Conservation (phyloP, 176 grass and related monocot species). For the Phragmites australis region DNA sequence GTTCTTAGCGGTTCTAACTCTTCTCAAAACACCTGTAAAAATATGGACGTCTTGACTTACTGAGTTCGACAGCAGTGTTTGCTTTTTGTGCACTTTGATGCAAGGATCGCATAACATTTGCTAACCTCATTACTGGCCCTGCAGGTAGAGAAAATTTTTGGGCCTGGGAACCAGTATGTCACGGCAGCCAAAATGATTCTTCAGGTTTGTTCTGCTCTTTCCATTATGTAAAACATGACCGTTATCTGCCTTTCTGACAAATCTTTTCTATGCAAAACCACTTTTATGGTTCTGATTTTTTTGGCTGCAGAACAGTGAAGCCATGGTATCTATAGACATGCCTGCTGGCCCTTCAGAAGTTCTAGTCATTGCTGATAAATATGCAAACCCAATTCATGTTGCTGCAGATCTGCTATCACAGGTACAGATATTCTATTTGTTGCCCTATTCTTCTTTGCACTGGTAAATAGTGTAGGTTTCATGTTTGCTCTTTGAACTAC, state of each 20-base stretch:
- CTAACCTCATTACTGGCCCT: not conserved
- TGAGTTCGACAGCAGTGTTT: not conserved
- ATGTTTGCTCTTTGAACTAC: not conserved
- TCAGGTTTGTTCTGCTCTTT: slow-evolving; percentile 59
- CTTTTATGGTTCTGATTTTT: slow-evolving; percentile 28
- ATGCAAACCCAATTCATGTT: slow-evolving; percentile 82
- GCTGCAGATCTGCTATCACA: slow-evolving; percentile 96
- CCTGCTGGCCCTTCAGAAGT: slow-evolving; percentile 96
- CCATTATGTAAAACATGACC: not conserved
- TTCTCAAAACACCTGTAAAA: not conserved
- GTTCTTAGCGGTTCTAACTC: slow-evolving; percentile 4
- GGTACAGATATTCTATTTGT: slow-evolving; percentile 46
- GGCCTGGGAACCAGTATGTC: slow-evolving; percentile 97
- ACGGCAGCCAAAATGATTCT: slow-evolving; percentile 99
- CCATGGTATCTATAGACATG: slow-evolving; percentile 98
- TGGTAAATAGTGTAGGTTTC: not conserved
- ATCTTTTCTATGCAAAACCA: not conserved
- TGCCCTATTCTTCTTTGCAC: not conserved
- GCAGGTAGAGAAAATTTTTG: slow-evolving; percentile 96
- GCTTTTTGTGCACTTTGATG: not conserved
- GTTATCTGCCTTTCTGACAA: not conserved
- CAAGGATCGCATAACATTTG: not conserved
- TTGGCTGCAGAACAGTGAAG: slow-evolving; percentile 94
- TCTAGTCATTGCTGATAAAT: slow-evolving; percentile 84
- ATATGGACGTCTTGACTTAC: not conserved